Conservation (phyloP, 495 filamentous ascomycete species). For the Glonium stellatum region DNA sequence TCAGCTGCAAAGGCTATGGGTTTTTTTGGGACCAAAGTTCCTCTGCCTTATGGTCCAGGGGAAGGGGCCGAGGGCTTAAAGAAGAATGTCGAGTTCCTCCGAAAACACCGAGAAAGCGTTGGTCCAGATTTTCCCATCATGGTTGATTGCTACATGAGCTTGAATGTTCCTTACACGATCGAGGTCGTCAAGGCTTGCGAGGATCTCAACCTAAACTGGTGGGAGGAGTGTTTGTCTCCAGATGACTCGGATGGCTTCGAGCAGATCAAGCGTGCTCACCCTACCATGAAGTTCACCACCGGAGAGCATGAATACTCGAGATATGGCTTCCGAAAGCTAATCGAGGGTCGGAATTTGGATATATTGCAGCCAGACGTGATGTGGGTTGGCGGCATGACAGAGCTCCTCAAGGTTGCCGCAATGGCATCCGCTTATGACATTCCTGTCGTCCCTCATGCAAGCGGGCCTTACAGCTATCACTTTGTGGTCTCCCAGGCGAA, state of each 20-base stretch:
- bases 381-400: constrained; percentile 92
- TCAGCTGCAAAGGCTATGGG: constrained; percentile 70
- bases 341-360: constrained; percentile 84
- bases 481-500: constrained; percentile 87
- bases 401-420: constrained; percentile 80
- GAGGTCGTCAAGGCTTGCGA: constrained; percentile 74
- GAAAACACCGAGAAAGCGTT: constrained; percentile 73
- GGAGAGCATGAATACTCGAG: constrained; percentile 91
- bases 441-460: constrained; percentile 88
- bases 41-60: constrained; percentile 79
- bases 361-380: constrained; percentile 94
- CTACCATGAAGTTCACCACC: constrained; percentile 87
- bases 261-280: constrained; percentile 80
- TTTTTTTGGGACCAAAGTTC: constrained; percentile 83
- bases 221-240: constrained; percentile 85
- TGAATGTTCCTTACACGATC: constrained; percentile 87
- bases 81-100: constrained; percentile 84
- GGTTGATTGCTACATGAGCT: constrained; percentile 94
- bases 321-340: constrained; percentile 88
- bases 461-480: constrained; percentile 89
- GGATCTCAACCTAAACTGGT: constrained; percentile 88
- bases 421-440: constrained; percentile 89
- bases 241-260: constrained; percentile 88
- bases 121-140: constrained; percentile 87
- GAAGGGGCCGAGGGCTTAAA: constrained; percentile 71